Evolutionary conservation across 83 land plant species (phyloP), one percentile per base, ranked within the genome.

Genomic region (Diphasiastrum complanatum): DNA sequence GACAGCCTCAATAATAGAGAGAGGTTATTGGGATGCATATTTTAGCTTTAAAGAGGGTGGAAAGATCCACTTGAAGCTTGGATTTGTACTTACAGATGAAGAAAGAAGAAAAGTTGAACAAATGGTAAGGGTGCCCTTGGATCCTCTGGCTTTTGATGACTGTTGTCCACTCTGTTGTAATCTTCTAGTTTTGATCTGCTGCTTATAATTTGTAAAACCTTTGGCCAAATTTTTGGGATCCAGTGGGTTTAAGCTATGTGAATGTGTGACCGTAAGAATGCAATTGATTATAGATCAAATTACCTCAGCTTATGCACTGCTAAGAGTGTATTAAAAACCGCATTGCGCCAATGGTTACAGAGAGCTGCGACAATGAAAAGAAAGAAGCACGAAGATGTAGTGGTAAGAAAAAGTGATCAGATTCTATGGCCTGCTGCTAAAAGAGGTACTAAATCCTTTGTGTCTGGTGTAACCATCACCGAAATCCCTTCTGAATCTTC

Each of bases 31-130:
- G 50, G 78, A 75, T 31, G 68, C 53, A 43, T 59, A 70, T 35
- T 50, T 75, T 32, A 33, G 33, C 25, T 52, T 75, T 38, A 63
- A 70, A 38, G 63, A 41, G 20, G 78, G 78, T 14, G 78, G 78
- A 32, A 55, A 58, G 27, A 50, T 75, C 32, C 78, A 70, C 45
- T 51, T 75, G 14, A 70, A 40, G 43, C 25, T 75, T 33, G 63
- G 75, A 49, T 75, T 75, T 49, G 64, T 47, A 36, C 68, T 75
- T 20, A 69, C 78, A 22, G 67, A 50, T 4, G 78, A 75, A 22
- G 78, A 75, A 37, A 45, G 75, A 46, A 75, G 36, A 45, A 70
- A 45, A 37, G 64, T 75, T 33, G 75, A 70, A 59, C 20, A 35
- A 3, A 75, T 75, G 75, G 78, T 75, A 70, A 40, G 54, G 2